Evolutionary conservation across 768 basidiomycete genomes (phyloP), one percentile per base, ranked within the genome.

Genomic region (Kwoniella pini): DNA sequence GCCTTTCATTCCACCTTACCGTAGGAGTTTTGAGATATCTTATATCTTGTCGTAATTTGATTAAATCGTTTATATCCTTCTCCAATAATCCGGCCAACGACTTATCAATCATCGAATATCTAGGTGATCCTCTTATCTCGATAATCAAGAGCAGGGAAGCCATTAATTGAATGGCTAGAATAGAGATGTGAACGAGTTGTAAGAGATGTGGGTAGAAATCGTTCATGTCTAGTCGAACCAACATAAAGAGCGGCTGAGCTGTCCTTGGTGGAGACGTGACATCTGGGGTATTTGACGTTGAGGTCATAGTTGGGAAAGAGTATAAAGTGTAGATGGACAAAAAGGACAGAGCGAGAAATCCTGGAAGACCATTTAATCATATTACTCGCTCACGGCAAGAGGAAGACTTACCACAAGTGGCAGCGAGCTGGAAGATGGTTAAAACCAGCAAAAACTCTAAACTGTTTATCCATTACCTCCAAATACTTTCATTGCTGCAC

Each of bases 21-120:
- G n/a, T 30, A 33, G 17, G 28, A 2, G n/a, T 22, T 7, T 24
- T 28, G 4, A n/a, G n/a, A 17, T 44, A 31, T 9, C 27, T 10
- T 10, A 13, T 40, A 3, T 55, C 54, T 17, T 44, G 24, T 26
- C 28, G 44, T 15, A 55, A n/a, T 4, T 33, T 43, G 28, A 55
- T 55, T 26, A 55, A 24, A 44, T 55, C 54, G 28, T 22, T 55
- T 30, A 55, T 55, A 31, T 55, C 54, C 10, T 27, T 45, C 13
- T 55, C 54, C 42, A 55, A 33, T 21, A 55, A 19, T 9, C 54
- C 54, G 3, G 43, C 27, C 13, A 55, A 22, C 2, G 54, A 55
- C 21, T 30, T 43, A 33, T 55, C 43, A 42, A 55, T 21, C n/a
- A 22, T 15, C 3, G 42, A 44, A 21, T 43, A 44, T 27, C 28